Conservation (phyloP, 164 flowering plant genomes). For the Annona squamosa region DNA sequence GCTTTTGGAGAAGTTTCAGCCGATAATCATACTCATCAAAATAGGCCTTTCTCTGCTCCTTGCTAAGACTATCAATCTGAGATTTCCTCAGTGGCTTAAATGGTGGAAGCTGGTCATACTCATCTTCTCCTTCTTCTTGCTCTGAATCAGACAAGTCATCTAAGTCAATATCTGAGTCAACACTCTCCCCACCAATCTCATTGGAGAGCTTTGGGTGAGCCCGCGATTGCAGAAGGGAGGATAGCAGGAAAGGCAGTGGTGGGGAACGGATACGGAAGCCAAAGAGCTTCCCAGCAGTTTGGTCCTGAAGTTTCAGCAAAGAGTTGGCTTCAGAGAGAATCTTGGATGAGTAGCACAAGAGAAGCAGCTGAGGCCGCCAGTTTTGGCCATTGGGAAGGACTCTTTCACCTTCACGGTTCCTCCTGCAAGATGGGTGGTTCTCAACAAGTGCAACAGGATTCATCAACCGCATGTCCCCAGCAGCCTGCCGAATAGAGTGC, state of each 20-base stretch:
- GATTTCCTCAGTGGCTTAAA: slow-evolving; percentile 79
- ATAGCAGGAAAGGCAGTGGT: slow-evolving; percentile 84
- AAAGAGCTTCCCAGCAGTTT: slow-evolving; percentile 65
- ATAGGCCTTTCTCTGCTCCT: slow-evolving; percentile 82
- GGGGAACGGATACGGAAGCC: slow-evolving; percentile 83
- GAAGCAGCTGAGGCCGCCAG: slow-evolving; percentile 76
- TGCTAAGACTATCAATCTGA: slow-evolving; percentile 74
- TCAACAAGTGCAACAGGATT: slow-evolving; percentile 86
- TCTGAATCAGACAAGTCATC: slow-evolving; percentile 74
- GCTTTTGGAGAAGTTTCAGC: slow-evolving; percentile 90
- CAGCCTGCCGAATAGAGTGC: slow-evolving; percentile 83
- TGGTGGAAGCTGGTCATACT: slow-evolving; percentile 92
- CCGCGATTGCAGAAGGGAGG: slow-evolving; percentile 80
- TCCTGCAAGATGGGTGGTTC: slow-evolving; percentile 88
- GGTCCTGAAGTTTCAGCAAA: slow-evolving; percentile 72
- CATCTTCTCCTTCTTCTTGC: slow-evolving; percentile 71
- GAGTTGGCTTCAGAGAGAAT: slow-evolving; percentile 72
- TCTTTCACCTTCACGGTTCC: slow-evolving; percentile 75
- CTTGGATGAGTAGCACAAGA: slow-evolving; percentile 79
- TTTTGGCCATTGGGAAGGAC: slow-evolving; percentile 87
- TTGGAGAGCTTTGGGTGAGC: slow-evolving; percentile 78
- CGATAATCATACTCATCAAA: slow-evolving; percentile 93
- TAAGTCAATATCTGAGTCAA: slow-evolving; percentile 78
- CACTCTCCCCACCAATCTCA: slow-evolving; percentile 69
- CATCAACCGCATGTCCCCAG: slow-evolving; percentile 84